Conservation (phyloP, 169 alveolate genomes). For the Theileria sp. region DNA sequence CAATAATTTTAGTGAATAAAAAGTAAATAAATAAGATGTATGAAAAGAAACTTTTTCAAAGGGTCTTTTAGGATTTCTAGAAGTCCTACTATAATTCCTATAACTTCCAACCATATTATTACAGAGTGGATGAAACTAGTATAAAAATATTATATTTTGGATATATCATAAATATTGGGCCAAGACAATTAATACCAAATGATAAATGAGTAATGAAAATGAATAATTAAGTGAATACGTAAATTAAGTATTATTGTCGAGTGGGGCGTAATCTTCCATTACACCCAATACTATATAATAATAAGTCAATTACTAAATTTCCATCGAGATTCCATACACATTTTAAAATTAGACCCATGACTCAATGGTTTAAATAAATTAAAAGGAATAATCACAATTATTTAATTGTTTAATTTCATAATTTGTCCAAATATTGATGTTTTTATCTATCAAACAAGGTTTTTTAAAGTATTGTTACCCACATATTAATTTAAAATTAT, state of each 20-base stretch:
- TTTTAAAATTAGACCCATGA: not conserved
- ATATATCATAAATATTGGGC: not conserved
- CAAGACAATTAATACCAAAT: not conserved
- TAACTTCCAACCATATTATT: slow-evolving; percentile 79
- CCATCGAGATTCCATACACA: slow-evolving; percentile 8
- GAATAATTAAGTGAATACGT: not conserved
- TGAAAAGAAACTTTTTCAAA: slow-evolving; percentile 86
- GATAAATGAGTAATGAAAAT: slow-evolving; percentile 13
- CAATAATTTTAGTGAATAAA: not conserved
- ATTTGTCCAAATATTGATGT: not conserved
- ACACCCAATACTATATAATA: slow-evolving; percentile 8
- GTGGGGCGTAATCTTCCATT: slow-evolving; percentile 33
- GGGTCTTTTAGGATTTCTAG: slow-evolving; percentile 93
- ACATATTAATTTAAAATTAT: no score
- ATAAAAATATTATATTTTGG: not conserved
- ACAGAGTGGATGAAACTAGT: slow-evolving; percentile 4
- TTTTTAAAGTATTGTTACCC: not conserved
- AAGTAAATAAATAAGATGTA: slow-evolving; percentile 11
- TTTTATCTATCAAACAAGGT: not conserved
- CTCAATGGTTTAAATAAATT: not conserved
- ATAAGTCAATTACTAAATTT: not conserved
- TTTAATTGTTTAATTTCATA: not conserved
- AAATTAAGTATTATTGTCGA: not conserved
- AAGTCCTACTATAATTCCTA: slow-evolving; percentile 86
- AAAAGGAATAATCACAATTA: no score